Percentiles rank a stretch among this genome's conserved stretches.
phyloP scores from a whole-genome alignment of 805 yeast species.

The Teunomyces barrocoloradensis region DNA sequence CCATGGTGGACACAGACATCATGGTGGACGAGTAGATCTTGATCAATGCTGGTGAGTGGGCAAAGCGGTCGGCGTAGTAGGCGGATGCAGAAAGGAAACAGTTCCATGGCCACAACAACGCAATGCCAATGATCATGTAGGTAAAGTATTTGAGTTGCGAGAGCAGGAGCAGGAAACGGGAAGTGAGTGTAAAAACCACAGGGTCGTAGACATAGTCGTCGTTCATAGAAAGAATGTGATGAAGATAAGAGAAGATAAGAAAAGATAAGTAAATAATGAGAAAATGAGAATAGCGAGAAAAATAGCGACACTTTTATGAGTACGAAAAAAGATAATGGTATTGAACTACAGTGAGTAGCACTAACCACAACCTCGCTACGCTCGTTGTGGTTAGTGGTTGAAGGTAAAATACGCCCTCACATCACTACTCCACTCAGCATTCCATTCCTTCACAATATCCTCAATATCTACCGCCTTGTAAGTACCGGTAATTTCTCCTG shows the following conservation, averaged over 20 bases:
- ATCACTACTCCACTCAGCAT: constrained; percentile 3
- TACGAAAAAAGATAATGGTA: too few relatives aligned
- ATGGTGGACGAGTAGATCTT: constrained; percentile 72
- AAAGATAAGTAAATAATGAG: neutral
- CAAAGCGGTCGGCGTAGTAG: constrained; percentile 66
- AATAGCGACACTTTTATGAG: too few relatives aligned
- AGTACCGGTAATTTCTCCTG: constrained; percentile 3
- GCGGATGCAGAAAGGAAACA: constrained; percentile 83
- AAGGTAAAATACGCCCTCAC: constrained; percentile 8
- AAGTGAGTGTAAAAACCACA: constrained; percentile 14
- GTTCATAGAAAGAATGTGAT: neutral
- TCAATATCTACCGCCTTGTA: constrained; percentile 4
- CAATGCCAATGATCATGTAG: constrained; percentile 68
- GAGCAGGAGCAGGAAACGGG: constrained; percentile 13
- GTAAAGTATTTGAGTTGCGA: constrained; percentile 50
- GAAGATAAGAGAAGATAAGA: too few relatives aligned
- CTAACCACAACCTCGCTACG: too few relatives aligned
- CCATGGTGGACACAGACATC: constrained; percentile 81
- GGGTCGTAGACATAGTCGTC: constrained; percentile 16
- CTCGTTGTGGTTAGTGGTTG: too few relatives aligned
- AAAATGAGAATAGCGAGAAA: neutral
- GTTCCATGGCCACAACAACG: constrained; percentile 96
- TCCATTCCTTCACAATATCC: constrained; percentile 9
- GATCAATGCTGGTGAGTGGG: constrained; percentile 47
- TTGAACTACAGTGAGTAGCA: too few relatives aligned